Evolutionary conservation across 1,284 basidiomycete genomes (phyloP).

Genomic region (Schizophyllum commune): DNA sequence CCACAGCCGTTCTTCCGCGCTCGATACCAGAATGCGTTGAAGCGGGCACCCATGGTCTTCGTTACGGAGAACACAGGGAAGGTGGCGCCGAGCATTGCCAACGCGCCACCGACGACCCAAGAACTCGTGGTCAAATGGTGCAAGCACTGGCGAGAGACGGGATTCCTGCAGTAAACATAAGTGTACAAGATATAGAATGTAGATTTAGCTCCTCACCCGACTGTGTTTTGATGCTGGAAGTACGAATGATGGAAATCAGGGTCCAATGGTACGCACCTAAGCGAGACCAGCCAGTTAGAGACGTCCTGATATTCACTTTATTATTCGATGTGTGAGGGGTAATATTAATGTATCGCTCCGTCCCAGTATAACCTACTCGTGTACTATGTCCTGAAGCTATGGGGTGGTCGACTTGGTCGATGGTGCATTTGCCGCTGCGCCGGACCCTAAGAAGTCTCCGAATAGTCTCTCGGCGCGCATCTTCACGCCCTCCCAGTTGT

Average conservation of each 20-base stretch:
- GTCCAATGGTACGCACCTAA: too few relatives aligned
- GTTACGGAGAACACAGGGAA: conserved; percentile 18
- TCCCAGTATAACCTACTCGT: background rate
- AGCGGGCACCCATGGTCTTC: conserved; percentile 12
- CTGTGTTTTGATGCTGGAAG: too few relatives aligned
- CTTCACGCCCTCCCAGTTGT: conserved; percentile 82
- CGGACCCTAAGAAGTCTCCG: background rate
- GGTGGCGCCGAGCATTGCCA: conserved; percentile 19
- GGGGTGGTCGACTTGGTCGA: background rate
- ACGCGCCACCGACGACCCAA: conserved; percentile 18
- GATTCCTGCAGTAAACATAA: conserved; percentile 17
- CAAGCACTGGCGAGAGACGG: conserved; percentile 21
- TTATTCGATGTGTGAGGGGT: too few relatives aligned
- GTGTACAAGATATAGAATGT: background rate
- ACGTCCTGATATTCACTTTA: too few relatives aligned
- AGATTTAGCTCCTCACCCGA: too few relatives aligned
- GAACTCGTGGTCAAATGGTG: conserved; percentile 29
- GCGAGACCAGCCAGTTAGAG: too few relatives aligned
- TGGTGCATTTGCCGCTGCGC: background rate
- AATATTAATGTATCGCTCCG: background rate
- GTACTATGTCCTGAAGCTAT: background rate
- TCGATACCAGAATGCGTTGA: conserved; percentile 20
- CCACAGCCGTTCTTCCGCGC: conserved; percentile 26
- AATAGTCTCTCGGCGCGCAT: conserved; percentile 59
- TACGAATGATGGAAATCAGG: too few relatives aligned